Evolutionary conservation across 441 rosid species (phyloP).

Genomic region (Adansonia gregorii): DNA sequence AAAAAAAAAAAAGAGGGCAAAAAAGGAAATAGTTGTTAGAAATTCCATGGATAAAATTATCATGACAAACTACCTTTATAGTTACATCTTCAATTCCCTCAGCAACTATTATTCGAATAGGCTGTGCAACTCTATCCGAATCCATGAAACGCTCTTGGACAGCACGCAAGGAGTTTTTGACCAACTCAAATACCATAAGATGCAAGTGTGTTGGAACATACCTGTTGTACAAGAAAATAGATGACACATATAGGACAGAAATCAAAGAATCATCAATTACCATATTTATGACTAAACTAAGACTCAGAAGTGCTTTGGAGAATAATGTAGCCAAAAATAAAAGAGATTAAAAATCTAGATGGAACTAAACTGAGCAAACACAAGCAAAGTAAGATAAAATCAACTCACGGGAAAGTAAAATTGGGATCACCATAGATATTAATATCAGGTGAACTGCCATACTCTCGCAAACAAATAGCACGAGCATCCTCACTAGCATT

Average conservation of each 20-base stretch:
- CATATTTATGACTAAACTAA: constrained; percentile 5
- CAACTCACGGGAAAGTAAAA: constrained; percentile 91
- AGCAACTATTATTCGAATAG: constrained; percentile 80
- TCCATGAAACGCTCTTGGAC: constrained; percentile 87
- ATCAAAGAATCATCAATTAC: background rate
- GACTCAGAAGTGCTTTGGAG: background rate
- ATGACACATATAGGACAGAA: constrained; percentile 16
- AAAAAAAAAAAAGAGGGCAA: background rate
- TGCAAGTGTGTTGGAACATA: constrained; percentile 94
- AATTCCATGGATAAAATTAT: background rate
- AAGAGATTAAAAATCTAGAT: background rate
- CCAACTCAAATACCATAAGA: constrained; percentile 93
- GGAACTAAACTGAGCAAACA: constrained; percentile 2
- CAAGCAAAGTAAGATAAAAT: constrained; percentile 11
- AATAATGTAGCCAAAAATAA: background rate
- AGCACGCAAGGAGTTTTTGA: constrained; percentile 95
- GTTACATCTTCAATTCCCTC: constrained; percentile 96
- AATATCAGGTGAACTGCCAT: constrained; percentile 82
- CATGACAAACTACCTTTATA: constrained; percentile 60
- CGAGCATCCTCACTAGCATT: constrained; percentile 94
- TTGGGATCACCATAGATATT: constrained; percentile 82
- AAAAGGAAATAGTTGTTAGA: background rate
- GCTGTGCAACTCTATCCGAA: constrained; percentile 75
- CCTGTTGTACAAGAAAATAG: constrained; percentile 42
- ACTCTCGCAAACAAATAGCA: constrained; percentile 75